Conservation (phyloP, 2,329 filamentous ascomycete species). For the Thielaviopsis ethacetica region DNA sequence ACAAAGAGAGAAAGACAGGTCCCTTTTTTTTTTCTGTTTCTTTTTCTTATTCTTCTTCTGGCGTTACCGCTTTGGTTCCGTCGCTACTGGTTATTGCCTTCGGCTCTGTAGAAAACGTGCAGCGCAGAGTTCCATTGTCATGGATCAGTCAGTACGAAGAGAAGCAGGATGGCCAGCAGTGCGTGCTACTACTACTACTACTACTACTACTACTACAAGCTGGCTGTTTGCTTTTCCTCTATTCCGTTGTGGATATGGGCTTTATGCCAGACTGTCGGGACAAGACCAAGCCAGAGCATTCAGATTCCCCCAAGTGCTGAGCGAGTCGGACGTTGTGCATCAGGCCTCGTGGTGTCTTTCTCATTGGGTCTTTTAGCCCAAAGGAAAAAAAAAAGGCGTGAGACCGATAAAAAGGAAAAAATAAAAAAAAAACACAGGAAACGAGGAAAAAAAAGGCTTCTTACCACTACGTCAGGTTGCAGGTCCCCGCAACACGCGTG, state of each 20-base stretch:
- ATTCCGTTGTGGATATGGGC: too few species aligned
- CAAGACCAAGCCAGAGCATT: background rate
- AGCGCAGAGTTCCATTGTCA: background rate
- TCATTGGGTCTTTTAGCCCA: too few species aligned
- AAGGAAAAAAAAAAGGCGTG: background rate
- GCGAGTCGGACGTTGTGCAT: too few species aligned
- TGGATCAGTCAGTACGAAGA: background rate
- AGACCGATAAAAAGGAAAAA: background rate
- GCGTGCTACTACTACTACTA: too few species aligned
- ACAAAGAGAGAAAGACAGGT: background rate
- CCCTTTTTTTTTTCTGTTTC: background rate
- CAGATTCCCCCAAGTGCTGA: too few species aligned
- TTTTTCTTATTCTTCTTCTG: too few species aligned
- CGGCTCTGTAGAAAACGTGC: background rate
- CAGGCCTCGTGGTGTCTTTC: too few species aligned
- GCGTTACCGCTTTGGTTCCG: too few species aligned
- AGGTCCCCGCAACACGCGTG: background rate
- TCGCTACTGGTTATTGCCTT: background rate
- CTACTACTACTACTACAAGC: too few species aligned
- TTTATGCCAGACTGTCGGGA: background rate
- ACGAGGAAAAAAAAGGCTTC: background rate
- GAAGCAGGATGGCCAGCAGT: background rate
- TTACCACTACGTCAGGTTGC: background rate
- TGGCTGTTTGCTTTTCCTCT: too few species aligned
- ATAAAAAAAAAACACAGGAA: background rate